A percentile compares a stretch with the other conserved stretches of the same genome.
Conservation (phyloP, 176 grass and related monocot genomes). For the Bolboschoenus planiculmis region DNA sequence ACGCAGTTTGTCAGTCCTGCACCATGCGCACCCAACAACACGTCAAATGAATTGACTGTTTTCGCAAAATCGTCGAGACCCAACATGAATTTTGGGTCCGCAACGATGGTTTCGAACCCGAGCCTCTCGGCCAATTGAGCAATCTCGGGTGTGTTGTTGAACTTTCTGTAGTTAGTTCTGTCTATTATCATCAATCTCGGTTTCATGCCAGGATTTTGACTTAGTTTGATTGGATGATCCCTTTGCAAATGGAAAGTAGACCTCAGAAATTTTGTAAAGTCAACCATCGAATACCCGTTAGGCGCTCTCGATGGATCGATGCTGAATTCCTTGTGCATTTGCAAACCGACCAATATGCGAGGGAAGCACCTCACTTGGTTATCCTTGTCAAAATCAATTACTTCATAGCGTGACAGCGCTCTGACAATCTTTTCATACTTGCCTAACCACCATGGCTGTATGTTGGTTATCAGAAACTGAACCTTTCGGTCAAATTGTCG, state of each 20-base stretch:
- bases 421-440: slow-evolving; percentile 54
- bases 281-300: slow-evolving; percentile 44
- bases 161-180: slow-evolving; percentile 39
- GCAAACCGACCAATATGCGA: slow-evolving; percentile 35
- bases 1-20: slow-evolving; percentile 65
- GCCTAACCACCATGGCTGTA: slow-evolving; percentile 61
- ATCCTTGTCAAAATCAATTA: slow-evolving; percentile 49
- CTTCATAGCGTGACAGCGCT: slow-evolving; percentile 38
- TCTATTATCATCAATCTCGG: slow-evolving; percentile 57
- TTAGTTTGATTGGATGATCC: neutral
- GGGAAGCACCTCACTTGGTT: slow-evolving; percentile 39
- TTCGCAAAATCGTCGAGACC: slow-evolving; percentile 34
- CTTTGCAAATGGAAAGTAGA: slow-evolving; percentile 39
- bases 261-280: slow-evolving; percentile 57
- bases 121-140: slow-evolving; percentile 30
- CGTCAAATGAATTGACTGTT: slow-evolving; percentile 62
- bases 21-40: slow-evolving; percentile 68
- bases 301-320: slow-evolving; percentile 32
- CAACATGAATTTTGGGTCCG: slow-evolving; percentile 34
- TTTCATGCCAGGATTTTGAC: neutral
- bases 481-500: slow-evolving; percentile 47
- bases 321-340: slow-evolving; percentile 60
- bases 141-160: slow-evolving; percentile 49
- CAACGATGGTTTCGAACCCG: slow-evolving; percentile 50
- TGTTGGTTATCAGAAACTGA: slow-evolving; percentile 39